Base-by-base conservation (phyloP, 805 yeast genomes). In the Ogataea naganishii region DNA sequence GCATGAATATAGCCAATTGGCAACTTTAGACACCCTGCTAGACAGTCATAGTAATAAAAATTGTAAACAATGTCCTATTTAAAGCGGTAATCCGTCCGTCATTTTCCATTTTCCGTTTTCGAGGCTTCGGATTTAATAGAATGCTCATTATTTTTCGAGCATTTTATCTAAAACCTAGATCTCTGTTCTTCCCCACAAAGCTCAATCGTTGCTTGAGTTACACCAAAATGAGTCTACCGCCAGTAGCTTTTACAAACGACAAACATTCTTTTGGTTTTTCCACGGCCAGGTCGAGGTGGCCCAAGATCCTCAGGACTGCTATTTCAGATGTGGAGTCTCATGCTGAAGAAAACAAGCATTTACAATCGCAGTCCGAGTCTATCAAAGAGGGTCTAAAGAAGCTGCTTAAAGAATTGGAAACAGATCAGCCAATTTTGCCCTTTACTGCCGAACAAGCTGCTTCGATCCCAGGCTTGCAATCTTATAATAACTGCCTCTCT, bases 251-350 rank as follows among this genome's bases (percentile, higher is more conserved):
- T 49, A 83, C 80, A 53, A 69, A 69, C 49, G 94, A 85, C 46
- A 54, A 63, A 22, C 69, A 66, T 34, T 82, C 96, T 3, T 92
- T 92, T 52, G 97, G 95, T 7, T 75, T 69, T 48, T 64, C 72
- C 20, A 86, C 97, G 0, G 80, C 83, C 7, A 66, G 72, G 38
- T 62, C 64, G 21, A 76, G 98, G 54, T 92, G 97, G 96, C 89
- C 95, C 18, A 74, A 73, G 32, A 84, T 92, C 40, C 48, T 88
- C 27, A 64, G 69, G 18, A 81, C 78, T 14, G 74, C 78, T 13
- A 61, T 83, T 26, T 69, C 65, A 17, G 96, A 88, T 48, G 58
- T 79, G 24, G 23, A 44, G 18, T 23, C 18, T 4, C 45, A 45
- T 16, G 16, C 29, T 7, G 26, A n/a, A 16, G 33, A 40, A 16